Conservation (phyloP, 306 rosid genomes). For the Medicago arabica region DNA sequence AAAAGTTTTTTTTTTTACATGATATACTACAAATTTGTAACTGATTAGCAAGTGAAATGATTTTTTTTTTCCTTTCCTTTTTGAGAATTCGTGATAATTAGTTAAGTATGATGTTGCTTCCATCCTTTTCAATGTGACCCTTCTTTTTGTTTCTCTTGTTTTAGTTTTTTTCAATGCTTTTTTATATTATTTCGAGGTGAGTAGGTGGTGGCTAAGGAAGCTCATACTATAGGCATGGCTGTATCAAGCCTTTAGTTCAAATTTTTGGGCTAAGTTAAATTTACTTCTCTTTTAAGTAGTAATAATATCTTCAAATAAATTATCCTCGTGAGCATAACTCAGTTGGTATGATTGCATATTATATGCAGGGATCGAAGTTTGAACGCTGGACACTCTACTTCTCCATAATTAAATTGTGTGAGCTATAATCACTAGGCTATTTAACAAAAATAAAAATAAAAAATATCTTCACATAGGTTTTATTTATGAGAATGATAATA, state of each 20-base stretch:
- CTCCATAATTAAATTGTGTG: no score
- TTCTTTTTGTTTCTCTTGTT: conserved; percentile 2
- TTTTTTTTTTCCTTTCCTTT: background rate
- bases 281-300: conserved; percentile 2
- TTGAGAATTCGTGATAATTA: conserved; percentile 6
- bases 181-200: conserved; percentile 3
- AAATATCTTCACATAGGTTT: no score
- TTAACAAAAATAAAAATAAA: no score
- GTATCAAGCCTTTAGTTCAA: background rate
- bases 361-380: no score
- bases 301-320: conserved; percentile 9
- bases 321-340: no score
- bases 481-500: no score
- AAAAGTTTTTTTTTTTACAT: conserved; percentile 37
- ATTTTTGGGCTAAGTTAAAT: conserved; percentile 13
- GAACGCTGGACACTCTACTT: no score
- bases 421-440: no score
- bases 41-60: conserved; percentile 26
- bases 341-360: no score
- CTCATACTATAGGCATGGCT: conserved; percentile 2
- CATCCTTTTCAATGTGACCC: conserved; percentile 21
- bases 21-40: conserved; percentile 33
- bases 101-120: conserved; percentile 32
- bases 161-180: background rate
- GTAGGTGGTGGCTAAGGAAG: conserved; percentile 14